phyloP scores from a whole-genome alignment of 176 grass and related monocot genomes.

The Oryza glaberrima region DNA sequence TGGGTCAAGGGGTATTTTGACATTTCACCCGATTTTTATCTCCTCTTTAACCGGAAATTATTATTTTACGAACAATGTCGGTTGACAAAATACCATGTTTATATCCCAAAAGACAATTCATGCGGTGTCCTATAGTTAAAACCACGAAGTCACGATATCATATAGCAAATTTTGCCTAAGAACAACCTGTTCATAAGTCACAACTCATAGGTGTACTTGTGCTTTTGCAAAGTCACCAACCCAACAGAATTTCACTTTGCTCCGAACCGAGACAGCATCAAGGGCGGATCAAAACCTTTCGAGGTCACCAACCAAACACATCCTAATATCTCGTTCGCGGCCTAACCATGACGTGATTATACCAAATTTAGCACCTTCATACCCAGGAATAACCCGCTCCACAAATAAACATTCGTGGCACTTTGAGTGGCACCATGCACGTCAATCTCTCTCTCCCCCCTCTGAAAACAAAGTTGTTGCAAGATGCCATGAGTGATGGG shows the following conservation, averaged over 20 bases:
- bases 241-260: not conserved
- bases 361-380: constrained; percentile 21
- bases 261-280: not conserved
- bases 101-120: too few species aligned
- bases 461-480: not conserved
- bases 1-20: too few species aligned
- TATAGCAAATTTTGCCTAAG: too few species aligned
- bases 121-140: too few species aligned
- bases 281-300: not conserved
- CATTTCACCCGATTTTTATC: too few species aligned
- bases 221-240: not conserved
- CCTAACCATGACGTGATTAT: not conserved
- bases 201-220: not conserved
- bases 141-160: too few species aligned
- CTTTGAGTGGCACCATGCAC: constrained; percentile 17
- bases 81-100: too few species aligned
- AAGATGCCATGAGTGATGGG: constrained; percentile 17
- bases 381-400: constrained; percentile 12
- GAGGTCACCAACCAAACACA: not conserved
- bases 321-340: not conserved
- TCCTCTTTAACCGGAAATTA: too few species aligned
- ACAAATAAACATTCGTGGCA: constrained; percentile 1
- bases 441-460: not conserved
- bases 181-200: too few species aligned
- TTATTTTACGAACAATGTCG: too few species aligned